Evolutionary conservation across 192 early-diverging fungal genomes (phyloP), one percentile per base, ranked within the genome.

Genomic region (Podila clonocystis): DNA sequence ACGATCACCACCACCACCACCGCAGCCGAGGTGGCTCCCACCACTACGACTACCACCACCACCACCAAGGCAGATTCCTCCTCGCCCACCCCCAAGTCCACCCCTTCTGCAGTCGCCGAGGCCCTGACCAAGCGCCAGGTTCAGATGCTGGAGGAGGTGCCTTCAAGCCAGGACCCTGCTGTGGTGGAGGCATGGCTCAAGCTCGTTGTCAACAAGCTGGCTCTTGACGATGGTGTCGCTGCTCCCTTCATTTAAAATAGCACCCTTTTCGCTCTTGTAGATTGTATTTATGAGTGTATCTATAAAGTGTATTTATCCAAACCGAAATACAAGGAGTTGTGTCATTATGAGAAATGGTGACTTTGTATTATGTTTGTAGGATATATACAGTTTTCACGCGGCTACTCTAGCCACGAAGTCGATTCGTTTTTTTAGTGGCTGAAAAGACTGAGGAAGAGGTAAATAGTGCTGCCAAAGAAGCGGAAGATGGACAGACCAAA

Each of bases 391-490:
- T n/a, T 36, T 38, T 31, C 17, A 45, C 19, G 17, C 31, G 19
- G 12, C 12, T 22, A 63, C 7, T 11, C 20, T 20, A 12, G 13
- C 2, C 33, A 24, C 33, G 19, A 36, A 15, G 15, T 45, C 15
- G 6, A 13, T 29, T 28, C 8, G 41, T 29, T 5, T 45, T 45
- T 28, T 78, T 69, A 80, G 24, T 80, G 77, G 30, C 77, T 88
- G 69, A 90, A 88, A 38, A 90, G 70, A 65, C 89, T 86, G 49
- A 89, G 85, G 55, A 96, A 79, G 20, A 94, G 85, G 76, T 96
- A 96, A 13, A 83, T 57, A 59, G 74, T 84, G 34, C 86, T 88
- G 48, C 95, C 95, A 66, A 89, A 70, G 83, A 94, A 95, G 34
- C 95, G 86, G 63, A 95, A 83, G 19, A 82, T 38, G 17, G 92